Evolutionary conservation across 352 stramenopile species (phyloP).

Genomic region (Globisporangium nagaii): DNA sequence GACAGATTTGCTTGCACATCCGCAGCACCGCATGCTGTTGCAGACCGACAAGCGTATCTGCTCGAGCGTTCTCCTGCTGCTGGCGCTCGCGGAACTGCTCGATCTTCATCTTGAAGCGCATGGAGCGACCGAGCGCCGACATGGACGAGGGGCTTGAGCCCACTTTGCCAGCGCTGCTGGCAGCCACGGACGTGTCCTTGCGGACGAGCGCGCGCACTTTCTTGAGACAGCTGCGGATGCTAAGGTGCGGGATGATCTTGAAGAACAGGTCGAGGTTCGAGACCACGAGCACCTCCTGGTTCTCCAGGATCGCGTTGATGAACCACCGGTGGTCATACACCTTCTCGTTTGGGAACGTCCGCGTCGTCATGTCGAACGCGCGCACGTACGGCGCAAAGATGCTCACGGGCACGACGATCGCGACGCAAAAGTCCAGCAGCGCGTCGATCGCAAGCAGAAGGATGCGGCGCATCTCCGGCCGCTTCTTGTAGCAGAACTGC

Average conservation of each 20-base stretch:
- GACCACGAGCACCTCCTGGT: constrained; percentile 13
- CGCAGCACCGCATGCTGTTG: too few species aligned
- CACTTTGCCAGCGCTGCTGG: too few species aligned
- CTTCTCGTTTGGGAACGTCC: constrained; percentile 5
- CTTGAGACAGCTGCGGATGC: constrained; percentile 13
- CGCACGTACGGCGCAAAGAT: constrained; percentile 10
- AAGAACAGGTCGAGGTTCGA: constrained; percentile 14
- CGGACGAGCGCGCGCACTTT: constrained; percentile 12
- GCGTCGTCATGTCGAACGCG: constrained; percentile 5
- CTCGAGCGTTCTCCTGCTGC: background rate
- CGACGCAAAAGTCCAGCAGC: constrained; percentile 10
- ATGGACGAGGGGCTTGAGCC: background rate
- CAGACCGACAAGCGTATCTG: too few species aligned
- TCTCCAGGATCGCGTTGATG: constrained; percentile 13
- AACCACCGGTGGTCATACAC: constrained; percentile 14
- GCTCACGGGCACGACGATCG: constrained; percentile 10
- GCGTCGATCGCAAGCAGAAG: constrained; percentile 5
- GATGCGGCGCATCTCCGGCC: constrained; percentile 1
- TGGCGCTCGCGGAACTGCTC: constrained; percentile 3
- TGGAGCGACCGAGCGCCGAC: background rate
- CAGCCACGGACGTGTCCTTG: constrained; percentile 9
- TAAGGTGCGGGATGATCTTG: constrained; percentile 16
- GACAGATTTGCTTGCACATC: background rate
- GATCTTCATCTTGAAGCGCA: constrained; percentile 9
- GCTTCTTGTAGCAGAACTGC: constrained; percentile 7